Percentiles rank a stretch among this genome's conserved stretches.
phyloP scores from a whole-genome alignment of 257 asterid species.

The Ilex aquifolium region DNA sequence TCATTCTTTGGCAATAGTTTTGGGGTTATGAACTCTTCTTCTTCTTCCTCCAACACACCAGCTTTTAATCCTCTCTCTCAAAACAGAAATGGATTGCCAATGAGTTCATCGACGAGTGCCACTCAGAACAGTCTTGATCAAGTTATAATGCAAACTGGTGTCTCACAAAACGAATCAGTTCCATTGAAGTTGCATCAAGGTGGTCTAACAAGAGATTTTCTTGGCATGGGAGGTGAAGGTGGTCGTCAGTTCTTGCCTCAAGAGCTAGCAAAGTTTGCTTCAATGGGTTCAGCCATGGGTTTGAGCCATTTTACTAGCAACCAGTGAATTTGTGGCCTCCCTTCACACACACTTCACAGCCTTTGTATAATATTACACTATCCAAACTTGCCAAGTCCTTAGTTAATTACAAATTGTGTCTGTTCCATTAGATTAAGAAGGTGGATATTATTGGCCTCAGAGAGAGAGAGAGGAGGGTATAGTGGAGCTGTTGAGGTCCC shows the following conservation, averaged over 20 bases:
- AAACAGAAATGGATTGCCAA: slow-evolving; percentile 33
- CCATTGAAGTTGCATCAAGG: slow-evolving; percentile 29
- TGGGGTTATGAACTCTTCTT: slow-evolving; percentile 45
- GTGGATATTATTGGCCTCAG: too few relatives aligned
- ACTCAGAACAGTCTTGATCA: slow-evolving; percentile 18
- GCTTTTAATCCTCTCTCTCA: slow-evolving; percentile 17
- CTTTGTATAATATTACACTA: too few relatives aligned
- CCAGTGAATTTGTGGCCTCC: slow-evolving; percentile 6
- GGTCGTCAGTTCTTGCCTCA: slow-evolving; percentile 55
- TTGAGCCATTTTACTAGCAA: slow-evolving; percentile 53
- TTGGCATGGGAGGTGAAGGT: slow-evolving; percentile 65
- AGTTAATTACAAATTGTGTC: too few relatives aligned
- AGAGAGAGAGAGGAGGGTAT: background rate
- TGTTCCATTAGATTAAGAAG: too few relatives aligned
- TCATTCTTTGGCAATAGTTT: slow-evolving; percentile 38
- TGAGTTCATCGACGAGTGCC: slow-evolving; percentile 18
- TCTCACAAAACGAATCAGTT: slow-evolving; percentile 12
- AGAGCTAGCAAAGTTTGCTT: slow-evolving; percentile 68
- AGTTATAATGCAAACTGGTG: slow-evolving; percentile 18
- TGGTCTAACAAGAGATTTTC: slow-evolving; percentile 77
- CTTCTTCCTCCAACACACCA: slow-evolving; percentile 25
- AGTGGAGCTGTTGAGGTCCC: background rate
- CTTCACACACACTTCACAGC: too few relatives aligned
- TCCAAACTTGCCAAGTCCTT: too few relatives aligned
- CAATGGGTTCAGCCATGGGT: slow-evolving; percentile 77